A percentile compares a stretch with the other conserved stretches of the same genome.
phyloP scores from a whole-genome alignment of 1,139 yeast species.

The Suhomyces terraborum region DNA sequence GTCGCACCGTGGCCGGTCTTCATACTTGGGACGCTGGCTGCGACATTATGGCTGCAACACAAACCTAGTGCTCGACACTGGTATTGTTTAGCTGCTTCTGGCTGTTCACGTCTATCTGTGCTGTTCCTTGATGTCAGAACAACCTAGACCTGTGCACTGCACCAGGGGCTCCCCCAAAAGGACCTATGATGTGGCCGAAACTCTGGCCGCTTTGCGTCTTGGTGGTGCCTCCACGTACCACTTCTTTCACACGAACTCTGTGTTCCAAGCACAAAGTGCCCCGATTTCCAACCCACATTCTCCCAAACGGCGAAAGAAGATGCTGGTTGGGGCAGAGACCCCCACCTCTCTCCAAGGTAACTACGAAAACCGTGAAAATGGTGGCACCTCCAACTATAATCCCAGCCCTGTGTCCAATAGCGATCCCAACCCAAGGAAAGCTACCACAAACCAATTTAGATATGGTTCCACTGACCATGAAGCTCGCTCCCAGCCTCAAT shows the following conservation, averaged over 20 bases:
- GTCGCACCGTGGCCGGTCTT: neutral
- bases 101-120: no score
- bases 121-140: no score
- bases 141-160: neutral
- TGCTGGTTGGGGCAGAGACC: neutral
- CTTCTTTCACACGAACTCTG: neutral
- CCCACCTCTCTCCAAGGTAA: neutral
- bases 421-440: no score
- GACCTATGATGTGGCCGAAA: neutral
- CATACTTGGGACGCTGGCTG: neutral
- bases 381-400: neutral
- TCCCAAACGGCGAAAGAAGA: neutral
- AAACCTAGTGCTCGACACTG: no score
- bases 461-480: no score
- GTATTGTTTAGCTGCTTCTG: no score
- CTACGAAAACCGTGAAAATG: no score
- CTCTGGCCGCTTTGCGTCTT: neutral
- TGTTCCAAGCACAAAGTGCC: neutral
- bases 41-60: conserved; percentile 13
- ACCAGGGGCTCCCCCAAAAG: neutral
- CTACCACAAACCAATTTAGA: no score
- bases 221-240: neutral
- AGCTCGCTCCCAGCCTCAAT: no score
- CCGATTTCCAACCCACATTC: neutral
- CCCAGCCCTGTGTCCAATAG: no score